These are phyloP conservation scores for Podospora comata DNA, from an alignment of 495 filamentous ascomycete species.

Conservation along the genomic window DNA sequence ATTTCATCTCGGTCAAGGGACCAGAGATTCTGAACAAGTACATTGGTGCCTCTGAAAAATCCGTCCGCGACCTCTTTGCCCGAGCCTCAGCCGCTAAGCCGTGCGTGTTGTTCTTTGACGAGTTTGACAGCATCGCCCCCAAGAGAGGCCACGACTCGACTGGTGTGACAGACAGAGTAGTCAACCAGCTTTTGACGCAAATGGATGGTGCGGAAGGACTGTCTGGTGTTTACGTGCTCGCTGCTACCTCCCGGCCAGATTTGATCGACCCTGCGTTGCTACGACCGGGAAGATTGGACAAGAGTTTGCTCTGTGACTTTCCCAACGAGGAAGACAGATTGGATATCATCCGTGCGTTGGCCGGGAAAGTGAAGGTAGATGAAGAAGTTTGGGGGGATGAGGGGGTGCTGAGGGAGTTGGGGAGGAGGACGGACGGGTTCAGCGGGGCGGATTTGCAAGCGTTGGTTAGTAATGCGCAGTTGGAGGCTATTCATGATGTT, in stretches of 20 bases:
- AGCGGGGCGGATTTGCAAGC: constrained; percentile 94
- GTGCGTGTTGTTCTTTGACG: constrained; percentile 95
- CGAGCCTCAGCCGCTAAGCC: constrained; percentile 84
- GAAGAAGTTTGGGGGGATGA: constrained; percentile 54
- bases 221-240: constrained; percentile 91
- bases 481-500: constrained; percentile 93
- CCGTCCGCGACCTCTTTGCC: constrained; percentile 90
- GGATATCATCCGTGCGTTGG: constrained; percentile 82
- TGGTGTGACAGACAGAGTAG: constrained; percentile 95
- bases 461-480: constrained; percentile 90
- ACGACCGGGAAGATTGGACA: constrained; percentile 85
- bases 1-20: constrained; percentile 97
- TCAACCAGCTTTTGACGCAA: constrained; percentile 95
- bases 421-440: constrained; percentile 79
- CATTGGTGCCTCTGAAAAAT: constrained; percentile 94
- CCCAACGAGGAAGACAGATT: constrained; percentile 72
- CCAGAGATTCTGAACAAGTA: constrained; percentile 99
- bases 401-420: constrained; percentile 63
- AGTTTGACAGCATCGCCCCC: constrained; percentile 95
- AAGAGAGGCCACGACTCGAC: constrained; percentile 96
- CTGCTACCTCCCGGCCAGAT: constrained; percentile 87
- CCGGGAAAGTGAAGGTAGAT: constrained; percentile 69
- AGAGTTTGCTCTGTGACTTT: constrained; percentile 85
- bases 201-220: constrained; percentile 98
- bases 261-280: constrained; percentile 91